Base-by-base conservation (phyloP, 2,329 filamentous ascomycete species). In the Cladophialophora exuberans region DNA sequence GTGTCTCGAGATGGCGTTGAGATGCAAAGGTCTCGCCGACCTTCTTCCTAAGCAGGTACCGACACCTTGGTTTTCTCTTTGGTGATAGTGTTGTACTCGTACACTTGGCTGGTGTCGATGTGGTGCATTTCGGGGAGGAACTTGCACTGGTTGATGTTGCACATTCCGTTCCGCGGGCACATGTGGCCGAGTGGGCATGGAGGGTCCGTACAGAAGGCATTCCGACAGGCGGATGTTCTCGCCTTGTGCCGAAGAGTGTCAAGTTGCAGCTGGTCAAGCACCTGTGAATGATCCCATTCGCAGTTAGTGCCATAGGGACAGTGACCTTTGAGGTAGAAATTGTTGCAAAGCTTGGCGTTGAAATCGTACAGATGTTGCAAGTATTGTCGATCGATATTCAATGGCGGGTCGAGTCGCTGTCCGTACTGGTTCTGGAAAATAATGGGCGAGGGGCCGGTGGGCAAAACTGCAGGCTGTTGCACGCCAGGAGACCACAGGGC, bases 341-440 rank as follows among this genome's bases (percentile, higher is more conserved):
- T 78, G 64, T 85, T 85, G 72, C 83, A 85, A 57, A 84, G 69
- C 65, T 85, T 84, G 56, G 84, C 67, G 66, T 80, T 81, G 69
- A 83, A 83, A 61, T 79, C 78, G 52, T 60, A 62, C 25, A 62
- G 45, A 22, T 44, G 39, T 35, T 59, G 52, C 38, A 85, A 72
- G 56, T 83, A 81, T 9, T 80, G 74, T 55, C 79, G 71, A 50
- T 73, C 72, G 71, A 68, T 75, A 62, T 63, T 73, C 62, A 67
- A 74, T 3, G 60, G 60, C 63, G 69, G 69, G 64, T 86, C 83
- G 50, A 86, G 74, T 51, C 83, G 81, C 64, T 85, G 81, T 30
- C 81, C 81, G 57, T 74, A 72, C 57, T 79, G 79, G 48, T 63
- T 57, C 47, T 59, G 48, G 56, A 57, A 68, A 63, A 42, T 60